A percentile compares a stretch with the other conserved stretches of the same genome.
These are phyloP conservation scores for Talaromyces atroroseus DNA, from an alignment of 2,329 filamentous ascomycete species.

Conservation along the genomic window DNA sequence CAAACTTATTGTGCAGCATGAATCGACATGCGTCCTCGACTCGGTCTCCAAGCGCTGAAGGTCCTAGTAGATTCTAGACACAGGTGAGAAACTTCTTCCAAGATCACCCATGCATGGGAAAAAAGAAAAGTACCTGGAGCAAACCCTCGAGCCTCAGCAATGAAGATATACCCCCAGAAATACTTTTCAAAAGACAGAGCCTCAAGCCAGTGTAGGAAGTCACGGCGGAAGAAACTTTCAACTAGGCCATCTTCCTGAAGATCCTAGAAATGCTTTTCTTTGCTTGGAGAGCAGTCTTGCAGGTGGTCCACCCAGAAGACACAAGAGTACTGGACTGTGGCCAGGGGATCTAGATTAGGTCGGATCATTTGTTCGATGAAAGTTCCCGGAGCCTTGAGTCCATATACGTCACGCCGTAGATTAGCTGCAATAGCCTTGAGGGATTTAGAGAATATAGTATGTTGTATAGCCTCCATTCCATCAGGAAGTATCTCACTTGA, in stretches of 20 bases:
- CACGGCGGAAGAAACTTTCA: conserved; percentile 16
- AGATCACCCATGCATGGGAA: conserved; percentile 10
- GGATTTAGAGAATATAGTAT: conserved; percentile 30
- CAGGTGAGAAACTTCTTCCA: no score
- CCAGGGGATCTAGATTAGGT: no score
- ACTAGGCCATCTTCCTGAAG: conserved; percentile 15
- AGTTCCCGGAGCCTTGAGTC: conserved; percentile 20
- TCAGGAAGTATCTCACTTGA: no score
- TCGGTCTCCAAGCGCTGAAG: no score
- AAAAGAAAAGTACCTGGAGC: no score
- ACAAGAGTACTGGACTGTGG: no score
- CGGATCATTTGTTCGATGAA: conserved; percentile 13
- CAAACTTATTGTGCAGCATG: conserved; percentile 20
- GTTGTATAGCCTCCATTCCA: no score
- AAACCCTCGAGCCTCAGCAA: no score
- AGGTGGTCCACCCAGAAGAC: no score
- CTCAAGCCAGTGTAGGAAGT: conserved; percentile 25
- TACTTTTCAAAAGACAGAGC: conserved; percentile 20
- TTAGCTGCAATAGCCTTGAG: conserved; percentile 24
- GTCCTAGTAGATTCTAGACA: no score
- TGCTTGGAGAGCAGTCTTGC: no score
- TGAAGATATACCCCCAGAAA: conserved; percentile 18
- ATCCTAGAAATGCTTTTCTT: conserved; percentile 11
- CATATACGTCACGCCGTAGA: conserved; percentile 35
- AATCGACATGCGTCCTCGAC: conserved; percentile 10